These are phyloP conservation scores for Aegilops longissima DNA, from an alignment of 176 grass and related monocot genomes.

Conservation along the genomic window DNA sequence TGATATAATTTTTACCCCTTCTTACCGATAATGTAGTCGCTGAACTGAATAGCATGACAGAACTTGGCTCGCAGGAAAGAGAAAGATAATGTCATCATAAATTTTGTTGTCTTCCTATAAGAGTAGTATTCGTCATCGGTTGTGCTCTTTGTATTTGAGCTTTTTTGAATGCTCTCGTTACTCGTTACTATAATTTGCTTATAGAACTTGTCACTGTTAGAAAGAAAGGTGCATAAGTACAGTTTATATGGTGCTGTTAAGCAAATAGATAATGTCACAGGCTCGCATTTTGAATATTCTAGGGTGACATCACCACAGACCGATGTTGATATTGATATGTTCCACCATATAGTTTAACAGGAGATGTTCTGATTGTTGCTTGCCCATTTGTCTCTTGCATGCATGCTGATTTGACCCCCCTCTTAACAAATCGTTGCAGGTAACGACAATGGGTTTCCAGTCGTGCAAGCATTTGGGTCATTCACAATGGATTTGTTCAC, in stretches of 20 bases:
- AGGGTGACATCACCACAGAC: background rate
- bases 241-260: background rate
- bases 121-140: background rate
- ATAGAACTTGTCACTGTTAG: no score
- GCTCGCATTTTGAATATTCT: background rate
- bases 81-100: background rate
- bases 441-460: slow-evolving; percentile 48
- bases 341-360: background rate
- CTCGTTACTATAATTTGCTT: no score
- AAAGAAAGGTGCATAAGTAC: background rate
- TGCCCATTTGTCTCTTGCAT: background rate
- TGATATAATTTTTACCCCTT: background rate
- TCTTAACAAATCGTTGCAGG: slow-evolving; percentile 46
- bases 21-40: background rate
- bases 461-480: slow-evolving; percentile 86
- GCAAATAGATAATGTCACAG: background rate
- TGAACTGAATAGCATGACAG: background rate
- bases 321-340: background rate
- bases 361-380: background rate
- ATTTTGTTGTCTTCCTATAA: background rate
- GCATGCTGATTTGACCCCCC: background rate
- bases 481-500: slow-evolving; percentile 97
- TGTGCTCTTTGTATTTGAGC: background rate
- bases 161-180: no score
- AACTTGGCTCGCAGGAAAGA: background rate